Evolutionary conservation across 257 asterid species (phyloP).

Genomic region (Fraxinus pennsylvanica): DNA sequence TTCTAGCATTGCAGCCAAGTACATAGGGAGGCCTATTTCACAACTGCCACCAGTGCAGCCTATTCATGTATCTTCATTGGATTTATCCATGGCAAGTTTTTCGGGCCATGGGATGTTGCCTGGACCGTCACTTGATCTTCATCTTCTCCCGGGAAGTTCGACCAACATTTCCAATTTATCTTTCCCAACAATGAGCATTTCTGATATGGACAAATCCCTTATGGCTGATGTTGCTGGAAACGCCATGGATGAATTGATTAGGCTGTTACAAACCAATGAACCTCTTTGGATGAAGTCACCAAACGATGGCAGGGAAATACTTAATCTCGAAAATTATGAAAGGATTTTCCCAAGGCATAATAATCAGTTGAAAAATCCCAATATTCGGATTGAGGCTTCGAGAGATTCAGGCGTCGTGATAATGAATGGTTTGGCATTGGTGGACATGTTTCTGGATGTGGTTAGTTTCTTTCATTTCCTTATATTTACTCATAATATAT

Average conservation of each 20-base stretch:
- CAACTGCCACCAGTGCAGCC: constrained; percentile 55
- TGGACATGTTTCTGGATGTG: constrained; percentile 77
- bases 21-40: constrained; percentile 55
- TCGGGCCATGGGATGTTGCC: constrained; percentile 36
- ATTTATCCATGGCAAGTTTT: constrained; percentile 47
- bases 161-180: constrained; percentile 22
- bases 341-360: constrained; percentile 60
- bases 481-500: not conserved
- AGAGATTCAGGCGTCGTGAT: constrained; percentile 76
- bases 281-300: constrained; percentile 45
- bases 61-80: constrained; percentile 50
- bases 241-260: constrained; percentile 73
- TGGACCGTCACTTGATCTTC: constrained; percentile 54
- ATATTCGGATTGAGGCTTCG: constrained; percentile 69
- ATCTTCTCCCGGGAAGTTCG: constrained; percentile 52
- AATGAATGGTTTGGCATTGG: constrained; percentile 72
- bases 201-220: constrained; percentile 70
- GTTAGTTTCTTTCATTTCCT: constrained; percentile 36
- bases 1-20: constrained; percentile 57
- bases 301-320: constrained; percentile 57
- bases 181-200: constrained; percentile 33
- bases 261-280: constrained; percentile 43
- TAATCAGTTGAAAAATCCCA: constrained; percentile 64
- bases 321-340: constrained; percentile 66
- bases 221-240: constrained; percentile 74